phyloP scores from a whole-genome alignment of 1,139 yeast genomes.

The Blastobotrys ciferrii region DNA sequence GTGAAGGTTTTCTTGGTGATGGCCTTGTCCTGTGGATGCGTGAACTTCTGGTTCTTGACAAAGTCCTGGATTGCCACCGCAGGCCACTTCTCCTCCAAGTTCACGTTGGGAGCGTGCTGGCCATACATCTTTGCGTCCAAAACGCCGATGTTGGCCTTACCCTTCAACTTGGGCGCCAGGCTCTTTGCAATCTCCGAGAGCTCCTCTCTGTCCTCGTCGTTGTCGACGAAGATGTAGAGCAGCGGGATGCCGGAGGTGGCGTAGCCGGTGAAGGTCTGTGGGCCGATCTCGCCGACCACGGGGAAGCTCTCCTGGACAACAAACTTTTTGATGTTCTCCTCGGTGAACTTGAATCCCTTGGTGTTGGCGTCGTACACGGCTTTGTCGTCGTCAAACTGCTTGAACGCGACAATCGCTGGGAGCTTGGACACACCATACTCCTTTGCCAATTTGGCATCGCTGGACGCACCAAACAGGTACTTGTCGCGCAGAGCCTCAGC shows the following conservation, averaged over 20 bases:
- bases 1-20: slow-evolving; percentile 48
- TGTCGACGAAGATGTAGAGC: slow-evolving; percentile 81
- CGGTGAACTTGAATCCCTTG: slow-evolving; percentile 32
- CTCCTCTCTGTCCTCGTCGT: slow-evolving; percentile 62
- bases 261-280: slow-evolving; percentile 74
- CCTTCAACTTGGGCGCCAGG: slow-evolving; percentile 74
- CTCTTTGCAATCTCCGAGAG: slow-evolving; percentile 53
- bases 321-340: slow-evolving; percentile 50
- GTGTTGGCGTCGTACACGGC: slow-evolving; percentile 40
- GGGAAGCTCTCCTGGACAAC: slow-evolving; percentile 74
- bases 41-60: slow-evolving; percentile 63
- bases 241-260: slow-evolving; percentile 72
- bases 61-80: slow-evolving; percentile 84
- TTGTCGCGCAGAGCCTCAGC: slow-evolving; percentile 63
- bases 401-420: slow-evolving; percentile 51
- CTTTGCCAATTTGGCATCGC: slow-evolving; percentile 46
- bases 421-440: slow-evolving; percentile 45
- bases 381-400: slow-evolving; percentile 44
- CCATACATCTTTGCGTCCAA: slow-evolving; percentile 81
- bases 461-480: slow-evolving; percentile 57
- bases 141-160: slow-evolving; percentile 82
- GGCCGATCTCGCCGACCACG: slow-evolving; percentile 85
- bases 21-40: slow-evolving; percentile 50
- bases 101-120: slow-evolving; percentile 83
- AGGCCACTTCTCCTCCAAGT: slow-evolving; percentile 85